Base-by-base conservation (phyloP, 2,329 filamentous ascomycete genomes). In the Pseudogymnoascus destructans region DNA sequence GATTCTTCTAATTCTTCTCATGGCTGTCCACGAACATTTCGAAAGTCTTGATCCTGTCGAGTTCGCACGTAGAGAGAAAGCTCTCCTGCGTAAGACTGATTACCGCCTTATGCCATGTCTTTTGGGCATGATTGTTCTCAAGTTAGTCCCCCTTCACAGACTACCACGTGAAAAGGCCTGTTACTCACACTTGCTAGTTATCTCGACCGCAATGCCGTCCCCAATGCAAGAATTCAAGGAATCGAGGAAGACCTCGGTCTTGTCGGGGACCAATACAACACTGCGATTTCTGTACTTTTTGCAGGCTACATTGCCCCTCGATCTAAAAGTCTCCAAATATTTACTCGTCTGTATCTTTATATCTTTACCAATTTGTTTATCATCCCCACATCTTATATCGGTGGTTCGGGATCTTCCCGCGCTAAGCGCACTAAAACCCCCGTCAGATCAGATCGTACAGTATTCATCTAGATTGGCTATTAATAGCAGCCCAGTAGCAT, bases 251-350 rank as follows among this genome's bases (percentile, higher is more conserved):
- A 63, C 19, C 17, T 65, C 5, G 72, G 59, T 69, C 72, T 3
- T 64, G 71, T 65, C 65, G 71, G 68, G 69, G 3, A 72, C 73
- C n/a, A 69, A 70, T 35, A 79, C 42, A 63, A 61, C n/a, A 66
- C 59, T 2, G 57, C 46, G 1, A 61, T 65, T 15, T 62, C 58
- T 3, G 58, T 63, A 9, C 58, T 65, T 1, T 64, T 62, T 0
- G 73, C 76, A 2, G 77, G 77, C 7, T 79, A 80, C 59, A 73
- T 78, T 0, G 71, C 78, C 13, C 6, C 13, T 35, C 8, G 33
- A 15, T 35, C 32, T 35, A 5, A 2, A n/a, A 15, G 17, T 17
- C 7, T 38, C 35, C 15, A 10, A 38, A 17, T 15, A 3, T 21
- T 21, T 8, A 42, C 10, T n/a, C 38, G 19, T 23, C 19, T 11